Evolutionary conservation across 257 asterid genomes (phyloP).

Genomic region (Verbascum thapsus): DNA sequence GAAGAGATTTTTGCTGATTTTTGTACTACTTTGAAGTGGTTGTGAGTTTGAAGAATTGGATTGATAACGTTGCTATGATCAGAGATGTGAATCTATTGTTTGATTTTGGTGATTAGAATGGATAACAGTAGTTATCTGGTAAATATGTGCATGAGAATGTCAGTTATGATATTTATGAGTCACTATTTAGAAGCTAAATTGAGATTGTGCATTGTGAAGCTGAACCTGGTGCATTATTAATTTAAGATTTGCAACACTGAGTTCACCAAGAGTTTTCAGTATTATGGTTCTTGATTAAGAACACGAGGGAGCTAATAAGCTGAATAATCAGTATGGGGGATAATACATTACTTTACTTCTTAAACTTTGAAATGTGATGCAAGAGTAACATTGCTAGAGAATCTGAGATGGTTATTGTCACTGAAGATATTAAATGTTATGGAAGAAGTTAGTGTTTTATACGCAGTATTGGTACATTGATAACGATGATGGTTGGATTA

Average conservation of each 20-base stretch:
- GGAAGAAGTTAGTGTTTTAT: constrained; percentile 18
- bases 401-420: constrained; percentile 19
- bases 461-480: constrained; percentile 15
- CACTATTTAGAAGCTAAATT: constrained; percentile 24
- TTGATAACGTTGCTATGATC: constrained; percentile 28
- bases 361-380: constrained; percentile 19
- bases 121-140: constrained; percentile 13
- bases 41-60: constrained; percentile 35
- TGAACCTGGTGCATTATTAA: constrained; percentile 7
- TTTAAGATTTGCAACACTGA: constrained; percentile 13
- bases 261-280: not conserved
- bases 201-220: constrained; percentile 28
- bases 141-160: constrained; percentile 16
- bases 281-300: constrained; percentile 12
- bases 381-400: constrained; percentile 12
- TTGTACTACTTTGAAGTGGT: constrained; percentile 25
- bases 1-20: constrained; percentile 28
- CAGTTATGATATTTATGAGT: no score
- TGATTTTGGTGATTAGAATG: constrained; percentile 23
- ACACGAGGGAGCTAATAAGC: constrained; percentile 22
- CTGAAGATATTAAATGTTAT: constrained; percentile 23
- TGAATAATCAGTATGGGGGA: constrained; percentile 14
- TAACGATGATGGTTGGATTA: not conserved
- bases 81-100: constrained; percentile 20
- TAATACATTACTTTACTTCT: constrained; percentile 25